Base-by-base conservation (phyloP, 164 flowering plant species). In the Magnolia kwangsiensis region DNA sequence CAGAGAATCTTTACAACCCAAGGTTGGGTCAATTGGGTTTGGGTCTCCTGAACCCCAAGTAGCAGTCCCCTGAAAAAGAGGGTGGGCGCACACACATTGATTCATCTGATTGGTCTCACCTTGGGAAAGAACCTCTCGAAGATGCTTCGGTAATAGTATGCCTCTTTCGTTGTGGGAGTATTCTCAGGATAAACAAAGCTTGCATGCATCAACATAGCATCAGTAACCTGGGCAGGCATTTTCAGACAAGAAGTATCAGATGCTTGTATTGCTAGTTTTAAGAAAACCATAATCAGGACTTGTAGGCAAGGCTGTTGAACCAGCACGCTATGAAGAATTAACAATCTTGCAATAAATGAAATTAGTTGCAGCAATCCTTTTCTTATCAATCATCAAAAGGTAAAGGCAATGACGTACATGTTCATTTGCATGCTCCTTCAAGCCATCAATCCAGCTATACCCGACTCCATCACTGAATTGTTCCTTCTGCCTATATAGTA, bases 391-490 rank as follows among this genome's bases (percentile, higher is more conserved):
- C 45, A 37, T 55, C 18, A 18, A 59, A 66, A 77, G 29, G 19
- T 19, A 73, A 27, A 76, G 23, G 61, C 23, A 31, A 79, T 37
- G 45, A 37, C 45, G 23, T 84, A 94, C 99, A 72, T 89, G 94
- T 79, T 72, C 75, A 80, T 88, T 85, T 37, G 99, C 99, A 78
- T 96, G 98, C 70, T 92, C 97, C 85, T 90, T 96, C 88, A 96
- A 76, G 69, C 99, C 97, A 83, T 96, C 99, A 79, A 96, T 96
- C 99, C 99, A 96, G 78, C 98, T 96, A 82, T 96, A 96, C 4
- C 99, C 98, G 73, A 96, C 99, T 77, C 99, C 98, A 87, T 96
- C 99, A 80, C 99, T 96, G 86, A 96, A 96, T 77, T 96, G 99
- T 84, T 96, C 99, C 85, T 96, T 96, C 84, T 96, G 99, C 86